Percentiles rank a stretch among this genome's conserved stretches.
Conservation (phyloP, 257 asterid species). For the Lantana camara region DNA sequence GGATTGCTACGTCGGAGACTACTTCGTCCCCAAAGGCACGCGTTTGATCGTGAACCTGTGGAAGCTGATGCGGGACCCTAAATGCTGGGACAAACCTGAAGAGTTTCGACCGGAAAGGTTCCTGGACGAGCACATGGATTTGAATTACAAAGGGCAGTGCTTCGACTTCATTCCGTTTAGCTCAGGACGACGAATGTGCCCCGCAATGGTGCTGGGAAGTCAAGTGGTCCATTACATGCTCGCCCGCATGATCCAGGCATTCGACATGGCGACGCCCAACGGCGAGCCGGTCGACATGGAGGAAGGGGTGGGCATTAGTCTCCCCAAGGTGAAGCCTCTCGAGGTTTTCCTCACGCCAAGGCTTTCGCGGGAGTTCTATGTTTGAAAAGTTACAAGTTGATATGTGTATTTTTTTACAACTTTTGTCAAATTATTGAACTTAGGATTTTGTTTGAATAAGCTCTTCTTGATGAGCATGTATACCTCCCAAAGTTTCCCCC, state of each 20-base stretch:
- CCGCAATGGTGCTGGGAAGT: constrained; percentile 39
- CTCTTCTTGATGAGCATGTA: too few relatives aligned
- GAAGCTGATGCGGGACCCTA: constrained; percentile 59
- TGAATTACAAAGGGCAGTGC: constrained; percentile 38
- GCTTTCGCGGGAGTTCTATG: constrained; percentile 37
- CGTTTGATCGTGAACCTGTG: constrained; percentile 50
- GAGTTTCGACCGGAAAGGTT: constrained; percentile 59
- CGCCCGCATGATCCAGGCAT: constrained; percentile 59
- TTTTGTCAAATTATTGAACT: too few relatives aligned
- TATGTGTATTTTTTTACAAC: too few relatives aligned
- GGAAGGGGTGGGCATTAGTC: constrained; percentile 51
- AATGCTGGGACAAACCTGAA: constrained; percentile 41
- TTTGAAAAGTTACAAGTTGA: constrained; percentile 26
- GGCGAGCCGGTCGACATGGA: constrained; percentile 45
- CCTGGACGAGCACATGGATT: constrained; percentile 12
- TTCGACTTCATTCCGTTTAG: constrained; percentile 59
- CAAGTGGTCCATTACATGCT: constrained; percentile 39
- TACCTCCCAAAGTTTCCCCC: too few relatives aligned
- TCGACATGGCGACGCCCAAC: constrained; percentile 33
- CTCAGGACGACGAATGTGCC: constrained; percentile 59
- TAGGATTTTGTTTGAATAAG: too few relatives aligned
- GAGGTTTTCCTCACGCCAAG: constrained; percentile 47
- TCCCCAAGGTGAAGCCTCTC: constrained; percentile 55
- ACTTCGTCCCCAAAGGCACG: constrained; percentile 47
- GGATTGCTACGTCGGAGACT: constrained; percentile 39